Base-by-base conservation (phyloP, 108 stramenopile genomes). In the Pseudonitzschia multiseries region DNA sequence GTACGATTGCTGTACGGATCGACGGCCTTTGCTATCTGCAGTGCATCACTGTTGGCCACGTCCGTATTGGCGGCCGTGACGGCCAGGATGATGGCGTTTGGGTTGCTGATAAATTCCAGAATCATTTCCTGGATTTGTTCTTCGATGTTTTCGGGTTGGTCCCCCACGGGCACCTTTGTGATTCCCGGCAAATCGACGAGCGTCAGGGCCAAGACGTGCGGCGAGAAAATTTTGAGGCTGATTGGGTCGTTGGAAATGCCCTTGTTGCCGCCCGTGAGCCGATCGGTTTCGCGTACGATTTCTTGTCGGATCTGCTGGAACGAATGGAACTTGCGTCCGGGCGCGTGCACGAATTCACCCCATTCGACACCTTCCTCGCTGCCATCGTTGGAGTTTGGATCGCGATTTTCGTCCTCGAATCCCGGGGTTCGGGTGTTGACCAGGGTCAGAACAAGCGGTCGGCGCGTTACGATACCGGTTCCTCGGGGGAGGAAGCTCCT, bases 131-230 rank as follows among this genome's bases (percentile, higher is more conserved):
- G 84, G 64, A 96, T 94, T 80, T 96, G 97, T 48, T 92, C 92
- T 78, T 96, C 97, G 79, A 99, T 97, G 80, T 99, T 95, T 29
- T 82, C 83, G 12, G 98, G 98, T 79, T 99, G 99, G 78, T 97
- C 99, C 21, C 97, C 95, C 2, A 97, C 91, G 33, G 98, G 93
- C 32, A 99, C 97, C 83, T 97, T 89, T 60, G 93, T 89, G 57
- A 94, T 81, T 44, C 99, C 99, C 4, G 99, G 99, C 29, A 99
- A 74, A 79, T 99, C 99, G 33, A 99, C 98, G 72, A 99, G 78
- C n/a, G 99, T 99, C 28, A 99, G 81, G 68, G 95, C 91, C 21
- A 98, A 84, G 43, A 99, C 99, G 48, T 84, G 57, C 12, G 99
- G 98, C 46, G 90, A 91, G 81, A 80, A 97, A 21, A 99, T 93